Evolutionary conservation across 768 basidiomycete genomes (phyloP).

Genomic region (Lentinula detonsa): DNA sequence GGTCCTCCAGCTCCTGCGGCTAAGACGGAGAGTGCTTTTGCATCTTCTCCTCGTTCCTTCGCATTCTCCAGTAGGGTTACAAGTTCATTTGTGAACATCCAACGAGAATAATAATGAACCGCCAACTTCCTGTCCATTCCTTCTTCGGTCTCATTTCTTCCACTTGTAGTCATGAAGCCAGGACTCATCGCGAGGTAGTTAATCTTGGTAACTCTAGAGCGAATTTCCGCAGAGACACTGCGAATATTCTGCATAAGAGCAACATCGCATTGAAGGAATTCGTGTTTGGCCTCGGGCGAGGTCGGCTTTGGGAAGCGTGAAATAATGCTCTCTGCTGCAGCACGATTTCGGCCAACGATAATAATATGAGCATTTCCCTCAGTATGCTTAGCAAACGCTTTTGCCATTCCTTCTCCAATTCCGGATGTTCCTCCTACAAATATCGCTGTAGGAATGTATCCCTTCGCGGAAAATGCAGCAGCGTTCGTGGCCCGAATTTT

Average conservation of each 20-base stretch:
- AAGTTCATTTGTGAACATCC: conserved; percentile 26
- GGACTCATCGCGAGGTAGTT: conserved; percentile 25
- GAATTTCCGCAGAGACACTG: conserved; percentile 19
- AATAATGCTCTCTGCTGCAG: conserved; percentile 26
- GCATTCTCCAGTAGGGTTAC: conserved; percentile 17
- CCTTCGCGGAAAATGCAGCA: conserved; percentile 4
- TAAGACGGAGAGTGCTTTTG: conserved; percentile 24
- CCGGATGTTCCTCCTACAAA: conserved; percentile 21
- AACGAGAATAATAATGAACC: conserved; percentile 26
- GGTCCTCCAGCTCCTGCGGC: conserved; percentile 16
- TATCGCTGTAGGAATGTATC: conserved; percentile 14
- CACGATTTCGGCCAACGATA: conserved; percentile 29
- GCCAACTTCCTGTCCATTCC: conserved; percentile 26
- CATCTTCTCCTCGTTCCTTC: conserved; percentile 15
- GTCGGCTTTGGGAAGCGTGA: conserved; percentile 21
- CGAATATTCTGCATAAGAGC: conserved; percentile 28
- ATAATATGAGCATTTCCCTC: conserved; percentile 34
- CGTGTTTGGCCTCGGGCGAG: conserved; percentile 15
- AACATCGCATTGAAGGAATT: conserved; percentile 32
- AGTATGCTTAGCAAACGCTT: conserved; percentile 28
- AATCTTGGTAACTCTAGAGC: conserved; percentile 20
- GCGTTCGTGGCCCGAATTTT: conserved; percentile 14
- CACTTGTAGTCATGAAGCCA: conserved; percentile 18
- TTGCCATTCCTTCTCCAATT: conserved; percentile 28
- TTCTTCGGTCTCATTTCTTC: conserved; percentile 25